Evolutionary conservation across 805 yeast genomes (phyloP).

Genomic region (Cyberlindnera euphorbiiphila): DNA sequence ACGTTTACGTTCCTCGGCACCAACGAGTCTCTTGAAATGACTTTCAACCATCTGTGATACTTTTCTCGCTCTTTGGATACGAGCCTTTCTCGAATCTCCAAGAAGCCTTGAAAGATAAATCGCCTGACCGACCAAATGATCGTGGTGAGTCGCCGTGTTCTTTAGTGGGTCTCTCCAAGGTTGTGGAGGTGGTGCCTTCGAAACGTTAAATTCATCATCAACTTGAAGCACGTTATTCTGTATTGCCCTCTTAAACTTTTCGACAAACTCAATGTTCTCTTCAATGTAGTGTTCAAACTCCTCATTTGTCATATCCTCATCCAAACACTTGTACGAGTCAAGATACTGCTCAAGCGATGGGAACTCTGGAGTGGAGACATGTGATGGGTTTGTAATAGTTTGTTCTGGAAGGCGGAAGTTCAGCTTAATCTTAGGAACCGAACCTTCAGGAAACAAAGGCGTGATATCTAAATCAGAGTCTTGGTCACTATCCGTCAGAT

Average conservation of each 20-base stretch:
- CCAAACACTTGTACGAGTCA: slow-evolving; percentile 52
- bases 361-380: slow-evolving; percentile 44
- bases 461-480: slow-evolving; percentile 6
- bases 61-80: slow-evolving; percentile 63
- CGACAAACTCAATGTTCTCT: slow-evolving; percentile 45
- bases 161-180: slow-evolving; percentile 46
- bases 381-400: slow-evolving; percentile 57
- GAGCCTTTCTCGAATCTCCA: slow-evolving; percentile 58
- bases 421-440: slow-evolving; percentile 25
- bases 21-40: slow-evolving; percentile 80
- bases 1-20: slow-evolving; percentile 79
- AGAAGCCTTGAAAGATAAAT: slow-evolving; percentile 64
- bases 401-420: slow-evolving; percentile 40
- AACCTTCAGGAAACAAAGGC: slow-evolving; percentile 11
- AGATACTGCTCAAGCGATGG: slow-evolving; percentile 41
- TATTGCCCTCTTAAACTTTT: slow-evolving; percentile 45
- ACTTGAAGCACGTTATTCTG: slow-evolving; percentile 40
- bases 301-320: slow-evolving; percentile 55
- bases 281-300: slow-evolving; percentile 58
- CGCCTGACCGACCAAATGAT: slow-evolving; percentile 76
- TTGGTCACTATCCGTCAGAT: slow-evolving; percentile 9
- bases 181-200: slow-evolving; percentile 38
- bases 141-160: slow-evolving; percentile 52
- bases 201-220: slow-evolving; percentile 38
- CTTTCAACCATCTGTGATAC: slow-evolving; percentile 80